Conservation (phyloP, 768 basidiomycete genomes). For the Boletus tomentosulus region DNA sequence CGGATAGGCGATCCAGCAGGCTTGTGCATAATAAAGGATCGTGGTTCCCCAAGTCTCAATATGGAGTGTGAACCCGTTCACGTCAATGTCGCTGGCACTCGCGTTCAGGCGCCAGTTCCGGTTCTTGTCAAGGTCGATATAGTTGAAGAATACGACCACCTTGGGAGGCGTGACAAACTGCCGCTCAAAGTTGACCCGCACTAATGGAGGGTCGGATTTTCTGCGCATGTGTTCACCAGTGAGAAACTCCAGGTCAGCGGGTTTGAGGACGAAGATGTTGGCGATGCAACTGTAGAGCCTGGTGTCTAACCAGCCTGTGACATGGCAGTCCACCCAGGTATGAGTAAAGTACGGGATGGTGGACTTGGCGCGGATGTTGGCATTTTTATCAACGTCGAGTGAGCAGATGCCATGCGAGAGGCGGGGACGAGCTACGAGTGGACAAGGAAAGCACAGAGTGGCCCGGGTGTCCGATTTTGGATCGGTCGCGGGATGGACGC, state of each 20-base stretch:
- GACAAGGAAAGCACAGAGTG: constrained; percentile 10
- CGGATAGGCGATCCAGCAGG: constrained; percentile 20
- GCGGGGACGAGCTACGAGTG: constrained; percentile 14
- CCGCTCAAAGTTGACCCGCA: constrained; percentile 10
- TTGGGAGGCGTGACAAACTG: constrained; percentile 13
- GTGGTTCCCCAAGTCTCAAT: constrained; percentile 13
- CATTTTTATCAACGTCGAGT: constrained; percentile 4
- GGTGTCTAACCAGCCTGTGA: not conserved
- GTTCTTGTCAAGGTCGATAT: constrained; percentile 7
- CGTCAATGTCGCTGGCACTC: constrained; percentile 9
- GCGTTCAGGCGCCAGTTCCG: constrained; percentile 7
- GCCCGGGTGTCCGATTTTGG: constrained; percentile 7
- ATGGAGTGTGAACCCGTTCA: constrained; percentile 12
- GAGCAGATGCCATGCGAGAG: constrained; percentile 11
- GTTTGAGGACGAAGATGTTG: constrained; percentile 4
- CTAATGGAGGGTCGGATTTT: not conserved
- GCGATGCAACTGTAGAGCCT: not conserved
- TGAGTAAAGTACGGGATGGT: constrained; percentile 1
- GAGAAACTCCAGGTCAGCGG: constrained; percentile 12
- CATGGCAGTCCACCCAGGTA: constrained; percentile 5
- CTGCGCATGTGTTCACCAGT: constrained; percentile 8
- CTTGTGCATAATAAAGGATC: not conserved
- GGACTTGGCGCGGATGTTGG: constrained; percentile 13
- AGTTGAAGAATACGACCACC: constrained; percentile 13
- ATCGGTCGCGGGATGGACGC: not conserved